Base-by-base conservation (phyloP, 73 alveolate genomes). In the Paramecium biaurelia region DNA sequence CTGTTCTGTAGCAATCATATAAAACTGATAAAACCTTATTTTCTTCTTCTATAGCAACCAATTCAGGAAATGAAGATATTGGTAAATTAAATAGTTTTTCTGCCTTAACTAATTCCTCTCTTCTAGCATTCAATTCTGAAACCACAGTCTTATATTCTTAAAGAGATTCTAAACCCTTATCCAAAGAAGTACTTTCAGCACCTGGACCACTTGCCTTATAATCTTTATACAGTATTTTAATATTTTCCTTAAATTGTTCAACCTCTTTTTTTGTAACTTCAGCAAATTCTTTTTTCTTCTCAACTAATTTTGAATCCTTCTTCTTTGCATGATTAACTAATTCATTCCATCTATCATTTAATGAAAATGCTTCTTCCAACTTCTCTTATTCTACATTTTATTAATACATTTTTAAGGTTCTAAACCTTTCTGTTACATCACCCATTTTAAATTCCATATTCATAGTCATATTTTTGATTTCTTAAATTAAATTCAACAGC, bases 401-500 rank as follows among this genome's bases (percentile, higher is more conserved):
- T 57, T 92, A 57, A 94, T 98, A 98, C 98, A 97, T 96, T 87
- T 97, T 95, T 26, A 98, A 92, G 82, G 98, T 96, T 79, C 99
- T 95, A 93, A 97, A 97, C 92, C 97, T 96, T 92, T 98, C 99
- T 35, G 97, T 92, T 85, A 97, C 98, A 89, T 98, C 98, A 85
- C 93, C 96, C n/a, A 98, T 97, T 93, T 97, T 98, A 96, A 98
- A 96, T 92, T 98, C 99, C 99, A 97, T 97, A 35, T 96, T 97
- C 99, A 98, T 97, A 72, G 97, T 93, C 92, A 93, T 94, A 88
- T 97, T 96, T 88, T 96, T 96, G 57, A 98, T 98, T 88, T 97
- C 97, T 59, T 98, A 93, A 92, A 98, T 98, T 74, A 93, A 95
- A 67, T 97, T 96, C 26, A 98, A 96, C 38, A 98, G 94, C 70